Evolutionary conservation across 805 yeast species (phyloP), one percentile per base, ranked within the genome.

Genomic region (Ogataea glucozyma): DNA sequence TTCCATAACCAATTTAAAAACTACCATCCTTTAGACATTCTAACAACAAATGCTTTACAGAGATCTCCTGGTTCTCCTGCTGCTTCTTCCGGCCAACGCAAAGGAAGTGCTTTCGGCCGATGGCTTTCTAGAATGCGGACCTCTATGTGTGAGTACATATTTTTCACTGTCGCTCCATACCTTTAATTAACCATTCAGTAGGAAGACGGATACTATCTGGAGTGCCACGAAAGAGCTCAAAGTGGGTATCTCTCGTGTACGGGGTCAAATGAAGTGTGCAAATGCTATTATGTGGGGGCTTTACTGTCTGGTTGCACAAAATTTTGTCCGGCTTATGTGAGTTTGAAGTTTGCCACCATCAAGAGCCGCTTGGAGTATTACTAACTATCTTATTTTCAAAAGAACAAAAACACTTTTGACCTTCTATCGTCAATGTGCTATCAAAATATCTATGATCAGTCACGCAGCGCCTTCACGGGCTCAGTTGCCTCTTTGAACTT

Each of bases 261-360:
- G 2, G 24, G 34, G 7, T 31, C 47, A 18, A 54, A 57, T 31
- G 52, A 52, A 31, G 45, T 57, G 11, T 60, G 64, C 49, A 51
- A 54, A 31, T 60, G 63, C 34, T 60, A 60, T 39, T 58, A 58
- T 37, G 41, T 57, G 7, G 60, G 61, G 3, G 52, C 53, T 10
- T 34, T 60, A 27, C 14, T 53, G 3, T 36, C 53, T 4, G 47
- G 49, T 17, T 60, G 63, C 38, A 43, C 49, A 19, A 49, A 47
- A n/a, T 56, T 44, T 33, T 59, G 64, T 44, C 52, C 50, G 10
- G 58, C 52, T 16, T 50, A 49, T 32, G 56, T 51, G 40, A 35
- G 56, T 45, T 4, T 6, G 2, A 4, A 7, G 14, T 14, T 5
- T 12, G 6, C 31, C 5, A 10, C 9, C 13, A 27, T 14, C 8